Evolutionary conservation across 768 basidiomycete genomes (phyloP).

Genomic region (Agrocybe praecox): DNA sequence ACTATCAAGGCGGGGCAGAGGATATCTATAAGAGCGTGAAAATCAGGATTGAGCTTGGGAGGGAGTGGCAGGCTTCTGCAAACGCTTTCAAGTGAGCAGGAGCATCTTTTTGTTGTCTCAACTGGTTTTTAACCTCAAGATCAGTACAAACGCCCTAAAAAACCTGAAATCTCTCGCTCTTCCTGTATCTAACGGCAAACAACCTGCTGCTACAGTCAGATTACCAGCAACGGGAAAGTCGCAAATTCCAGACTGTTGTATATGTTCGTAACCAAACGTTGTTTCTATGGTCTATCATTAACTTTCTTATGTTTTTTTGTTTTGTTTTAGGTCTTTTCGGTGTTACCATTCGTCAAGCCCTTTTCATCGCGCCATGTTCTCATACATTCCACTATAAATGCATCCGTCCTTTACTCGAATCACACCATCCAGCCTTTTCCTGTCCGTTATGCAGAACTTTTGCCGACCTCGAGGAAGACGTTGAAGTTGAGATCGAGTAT

Average conservation of each 20-base stretch:
- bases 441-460: slow-evolving; percentile 96
- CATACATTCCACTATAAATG: slow-evolving; percentile 98
- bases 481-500: slow-evolving; percentile 57
- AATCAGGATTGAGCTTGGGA: slow-evolving; percentile 85
- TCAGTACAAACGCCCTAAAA: slow-evolving; percentile 68
- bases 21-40: slow-evolving; percentile 98
- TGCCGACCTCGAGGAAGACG: slow-evolving; percentile 94
- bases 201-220: slow-evolving; percentile 18
- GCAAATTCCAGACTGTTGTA: slow-evolving; percentile 86
- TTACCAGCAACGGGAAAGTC: slow-evolving; percentile 22
- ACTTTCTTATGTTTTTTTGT: not conserved
- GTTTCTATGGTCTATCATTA: slow-evolving; percentile 5
- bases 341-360: slow-evolving; percentile 91
- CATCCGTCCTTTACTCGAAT: slow-evolving; percentile 85
- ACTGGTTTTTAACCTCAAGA: slow-evolving; percentile 4
- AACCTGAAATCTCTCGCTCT: slow-evolving; percentile 76
- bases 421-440: slow-evolving; percentile 92
- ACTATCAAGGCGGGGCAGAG: slow-evolving; percentile 96
- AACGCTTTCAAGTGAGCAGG: slow-evolving; percentile 89
- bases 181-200: slow-evolving; percentile 19
- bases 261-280: slow-evolving; percentile 59
- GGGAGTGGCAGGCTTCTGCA: slow-evolving; percentile 87
- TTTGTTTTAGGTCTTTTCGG: slow-evolving; percentile 58
- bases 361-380: slow-evolving; percentile 97
- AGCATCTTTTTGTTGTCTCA: slow-evolving; percentile 9